Conservation (phyloP, 129 eudicot species). For the Flaveria brownii region DNA sequence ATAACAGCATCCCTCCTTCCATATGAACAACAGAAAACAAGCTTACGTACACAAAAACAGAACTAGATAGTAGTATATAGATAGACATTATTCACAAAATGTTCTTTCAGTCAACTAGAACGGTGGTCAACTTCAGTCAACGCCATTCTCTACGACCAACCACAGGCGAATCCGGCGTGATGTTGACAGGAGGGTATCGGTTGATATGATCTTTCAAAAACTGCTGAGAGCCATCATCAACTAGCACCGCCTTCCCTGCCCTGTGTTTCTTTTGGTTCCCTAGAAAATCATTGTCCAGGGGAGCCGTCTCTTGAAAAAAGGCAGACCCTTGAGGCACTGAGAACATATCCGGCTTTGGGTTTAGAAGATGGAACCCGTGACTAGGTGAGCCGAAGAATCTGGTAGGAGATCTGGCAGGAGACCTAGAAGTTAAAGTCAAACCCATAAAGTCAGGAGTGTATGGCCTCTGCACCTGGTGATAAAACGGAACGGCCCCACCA, state of each 20-base stretch:
- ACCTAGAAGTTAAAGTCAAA: no score
- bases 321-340: slow-evolving; percentile 45
- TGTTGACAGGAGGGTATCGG: slow-evolving; percentile 40
- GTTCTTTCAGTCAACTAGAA: slow-evolving; percentile 7
- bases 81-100: slow-evolving; percentile 24
- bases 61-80: slow-evolving; percentile 2
- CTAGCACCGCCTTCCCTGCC: slow-evolving; percentile 43
- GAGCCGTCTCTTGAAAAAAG: slow-evolving; percentile 39
- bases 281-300: slow-evolving; percentile 41
- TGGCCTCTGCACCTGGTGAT: slow-evolving; percentile 34
- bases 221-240: slow-evolving; percentile 58
- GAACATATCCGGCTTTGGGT: slow-evolving; percentile 50
- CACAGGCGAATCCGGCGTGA: slow-evolving; percentile 42
- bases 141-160: slow-evolving; percentile 29
- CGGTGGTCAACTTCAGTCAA: slow-evolving; percentile 5
- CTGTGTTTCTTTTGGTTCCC: slow-evolving; percentile 44
- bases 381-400: slow-evolving; percentile 30
- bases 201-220: slow-evolving; percentile 51
- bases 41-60: slow-evolving; percentile 6
- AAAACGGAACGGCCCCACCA: slow-evolving; percentile 46
- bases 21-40: slow-evolving; percentile 30
- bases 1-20: slow-evolving; percentile 46
- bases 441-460: slow-evolving; percentile 21
- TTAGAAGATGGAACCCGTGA: slow-evolving; percentile 22
- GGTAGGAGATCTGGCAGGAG: slow-evolving; percentile 31